Conservation (phyloP, 164 flowering plant genomes). For the Liriodendron chinense region DNA sequence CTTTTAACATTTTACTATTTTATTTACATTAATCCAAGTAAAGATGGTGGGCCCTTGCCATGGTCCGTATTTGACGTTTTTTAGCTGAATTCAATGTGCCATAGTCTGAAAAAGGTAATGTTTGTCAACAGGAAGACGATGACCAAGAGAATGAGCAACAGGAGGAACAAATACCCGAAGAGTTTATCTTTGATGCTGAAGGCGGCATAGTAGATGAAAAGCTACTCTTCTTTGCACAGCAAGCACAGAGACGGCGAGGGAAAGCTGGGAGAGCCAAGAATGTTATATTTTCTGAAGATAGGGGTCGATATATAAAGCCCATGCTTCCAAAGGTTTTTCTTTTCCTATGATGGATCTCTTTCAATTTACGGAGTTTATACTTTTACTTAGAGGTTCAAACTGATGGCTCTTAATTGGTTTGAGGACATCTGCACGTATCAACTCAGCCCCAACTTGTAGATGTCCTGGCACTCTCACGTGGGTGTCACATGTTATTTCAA, state of each 20-base stretch:
- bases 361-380: not conserved
- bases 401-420: not conserved
- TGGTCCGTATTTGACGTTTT: too few relatives aligned
- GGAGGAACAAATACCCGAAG: conserved; percentile 90
- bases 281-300: conserved; percentile 92
- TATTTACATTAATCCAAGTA: not conserved
- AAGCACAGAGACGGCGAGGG: conserved; percentile 86
- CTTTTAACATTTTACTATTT: not conserved
- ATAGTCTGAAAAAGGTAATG: not conserved
- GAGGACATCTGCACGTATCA: too few relatives aligned
- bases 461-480: too few relatives aligned
- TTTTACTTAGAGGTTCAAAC: not conserved
- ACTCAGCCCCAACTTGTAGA: too few relatives aligned
- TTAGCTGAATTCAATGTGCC: not conserved
- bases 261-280: conserved; percentile 98
- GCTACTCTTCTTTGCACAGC: conserved; percentile 96
- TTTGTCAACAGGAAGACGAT: conserved; percentile 60
- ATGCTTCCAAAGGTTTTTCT: conserved; percentile 92
- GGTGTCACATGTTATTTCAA: too few relatives aligned
- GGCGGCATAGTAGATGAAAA: conserved; percentile 97
- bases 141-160: conserved; percentile 82
- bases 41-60: too few relatives aligned
- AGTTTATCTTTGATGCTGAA: conserved; percentile 96
- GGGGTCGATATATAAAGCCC: conserved; percentile 94
- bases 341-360: not conserved